Base-by-base conservation (phyloP, 257 asterid genomes). In the Vinca minor region DNA sequence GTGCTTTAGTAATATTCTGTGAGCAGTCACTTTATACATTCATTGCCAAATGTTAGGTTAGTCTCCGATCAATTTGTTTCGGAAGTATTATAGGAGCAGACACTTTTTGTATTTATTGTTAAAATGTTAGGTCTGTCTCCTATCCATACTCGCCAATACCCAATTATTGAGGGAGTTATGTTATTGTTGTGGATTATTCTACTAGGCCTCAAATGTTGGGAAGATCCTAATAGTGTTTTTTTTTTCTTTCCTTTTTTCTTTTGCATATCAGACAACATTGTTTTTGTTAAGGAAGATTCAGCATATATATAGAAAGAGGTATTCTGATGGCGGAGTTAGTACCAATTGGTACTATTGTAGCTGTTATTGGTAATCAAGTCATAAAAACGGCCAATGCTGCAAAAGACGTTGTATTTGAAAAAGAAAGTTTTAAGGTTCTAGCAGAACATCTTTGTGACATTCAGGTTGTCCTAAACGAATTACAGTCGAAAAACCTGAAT, bases 321-420 rank as follows among this genome's bases (percentile, higher is more conserved):
- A 25, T 8, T 41, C 4, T 25, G 15, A 80, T 84, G 90, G 52
- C 70, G 1, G 86, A 82, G 48, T 25, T 80, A 3, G 46, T 84
- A 52, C 88, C 91, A 0, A 64, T 84, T 49, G 88, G 84, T 53
- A 82, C 86, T 0, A 74, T 84, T 20, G n/a, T 84, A 34, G 76
- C 84, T 31, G 74, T 84, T 5, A 76, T 84, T 12, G 68, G 75
- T 11, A 74, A 46, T 67, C 88, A 84, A 76, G 72, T 84, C 64
- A 62, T 63, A 41, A 84, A 82, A 72, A 80, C 81, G 10, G 81
- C 88, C 18, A 70, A 44, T 31, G 88, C 91, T 21, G 91, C 91
- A 4, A 82, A 72, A 34, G 84, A 80, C 50, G 76, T 84, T 0
- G 76, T 74, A 2, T 71, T 84, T 18, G 88, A 82, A 28, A 82